Conservation (phyloP, 2,329 filamentous ascomycete genomes). For the Aspergillus sergii region DNA sequence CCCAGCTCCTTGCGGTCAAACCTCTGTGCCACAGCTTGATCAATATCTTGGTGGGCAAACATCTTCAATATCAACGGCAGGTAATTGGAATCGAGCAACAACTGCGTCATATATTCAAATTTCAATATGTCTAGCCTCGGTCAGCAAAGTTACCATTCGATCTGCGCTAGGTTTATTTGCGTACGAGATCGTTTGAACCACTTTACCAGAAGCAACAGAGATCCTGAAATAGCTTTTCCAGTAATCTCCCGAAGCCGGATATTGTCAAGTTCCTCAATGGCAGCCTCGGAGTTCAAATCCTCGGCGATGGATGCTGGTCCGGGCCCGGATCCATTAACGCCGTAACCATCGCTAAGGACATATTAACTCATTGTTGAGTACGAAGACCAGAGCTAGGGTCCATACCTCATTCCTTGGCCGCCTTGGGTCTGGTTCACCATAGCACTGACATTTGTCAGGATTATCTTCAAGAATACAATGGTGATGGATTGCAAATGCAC, state of each 20-base stretch:
- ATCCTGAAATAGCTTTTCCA: slow-evolving; percentile 87
- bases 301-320: slow-evolving; percentile 20
- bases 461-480: slow-evolving; percentile 87
- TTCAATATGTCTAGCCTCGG: slow-evolving; percentile 75
- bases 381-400: slow-evolving; percentile 32
- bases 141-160: slow-evolving; percentile 14
- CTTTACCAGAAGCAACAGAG: slow-evolving; percentile 83
- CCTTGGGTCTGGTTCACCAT: slow-evolving; percentile 64
- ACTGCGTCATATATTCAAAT: slow-evolving; percentile 92
- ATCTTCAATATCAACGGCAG: slow-evolving; percentile 89
- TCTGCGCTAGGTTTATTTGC: slow-evolving; percentile 36
- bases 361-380: neutral
- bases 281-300: slow-evolving; percentile 36
- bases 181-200: slow-evolving; percentile 95
- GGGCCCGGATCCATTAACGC: slow-evolving; percentile 28
- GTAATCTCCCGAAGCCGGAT: slow-evolving; percentile 83
- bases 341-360: slow-evolving; percentile 27
- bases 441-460: slow-evolving; percentile 85
- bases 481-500: slow-evolving; percentile 90
- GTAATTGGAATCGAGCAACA: slow-evolving; percentile 93
- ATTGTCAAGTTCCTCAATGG: slow-evolving; percentile 77
- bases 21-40: slow-evolving; percentile 82
- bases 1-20: slow-evolving; percentile 81
- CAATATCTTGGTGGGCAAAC: slow-evolving; percentile 91
- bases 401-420: slow-evolving; percentile 50